Evolutionary conservation across 106 monocot species (phyloP).

Genomic region (Phalaenopsis equestris): DNA sequence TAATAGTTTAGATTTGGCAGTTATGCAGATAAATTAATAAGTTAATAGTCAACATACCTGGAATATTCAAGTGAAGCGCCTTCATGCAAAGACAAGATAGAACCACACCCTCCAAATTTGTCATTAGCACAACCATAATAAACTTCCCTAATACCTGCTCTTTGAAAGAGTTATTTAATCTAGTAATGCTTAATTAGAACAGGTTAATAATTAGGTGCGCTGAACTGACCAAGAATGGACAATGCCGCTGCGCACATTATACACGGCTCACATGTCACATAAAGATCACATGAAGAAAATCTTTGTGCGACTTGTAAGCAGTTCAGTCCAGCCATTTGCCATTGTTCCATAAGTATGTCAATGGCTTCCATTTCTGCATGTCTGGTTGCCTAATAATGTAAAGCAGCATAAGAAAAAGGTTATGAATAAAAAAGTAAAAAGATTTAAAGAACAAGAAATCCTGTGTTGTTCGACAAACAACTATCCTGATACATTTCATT

Average conservation of each 20-base stretch:
- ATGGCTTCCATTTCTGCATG: constrained; percentile 99
- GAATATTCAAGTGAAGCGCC: constrained; percentile 13
- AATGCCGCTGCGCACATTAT: constrained; percentile 93
- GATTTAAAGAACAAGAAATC: neutral
- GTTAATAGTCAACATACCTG: constrained; percentile 19
- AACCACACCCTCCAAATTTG: constrained; percentile 99
- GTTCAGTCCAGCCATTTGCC: constrained; percentile 59
- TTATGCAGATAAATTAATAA: neutral
- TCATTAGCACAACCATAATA: constrained; percentile 93
- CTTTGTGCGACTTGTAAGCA: constrained; percentile 53
- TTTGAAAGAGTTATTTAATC: constrained; percentile 4
- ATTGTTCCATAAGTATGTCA: constrained; percentile 67
- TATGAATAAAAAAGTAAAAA: neutral
- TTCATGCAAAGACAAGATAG: constrained; percentile 76
- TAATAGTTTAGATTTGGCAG: neutral
- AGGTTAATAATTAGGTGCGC: neutral
- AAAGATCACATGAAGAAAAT: constrained; percentile 68
- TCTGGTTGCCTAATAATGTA: constrained; percentile 48
- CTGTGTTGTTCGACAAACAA: neutral
- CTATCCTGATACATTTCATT: neutral
- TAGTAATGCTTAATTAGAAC: neutral
- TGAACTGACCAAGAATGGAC: constrained; percentile 65
- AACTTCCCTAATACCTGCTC: constrained; percentile 60
- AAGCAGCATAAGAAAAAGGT: neutral
- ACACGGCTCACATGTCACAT: constrained; percentile 96